phyloP scores from a whole-genome alignment of 2,329 filamentous ascomycete genomes.

The Colletotrichum salicis region DNA sequence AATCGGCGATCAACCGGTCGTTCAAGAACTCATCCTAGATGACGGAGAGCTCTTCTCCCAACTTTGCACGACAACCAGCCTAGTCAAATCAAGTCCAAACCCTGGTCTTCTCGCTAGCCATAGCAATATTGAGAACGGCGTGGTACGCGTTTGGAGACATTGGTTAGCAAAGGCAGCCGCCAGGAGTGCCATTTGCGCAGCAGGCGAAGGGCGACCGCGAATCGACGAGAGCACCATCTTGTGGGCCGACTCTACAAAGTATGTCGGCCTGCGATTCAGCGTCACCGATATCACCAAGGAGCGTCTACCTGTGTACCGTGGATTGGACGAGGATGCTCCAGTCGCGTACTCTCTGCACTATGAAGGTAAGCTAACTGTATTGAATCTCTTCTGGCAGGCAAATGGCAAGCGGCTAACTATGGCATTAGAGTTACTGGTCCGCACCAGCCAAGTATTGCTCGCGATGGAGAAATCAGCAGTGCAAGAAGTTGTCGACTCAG shows the following conservation, averaged over 20 bases:
- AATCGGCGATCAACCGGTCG: slow-evolving; percentile 57
- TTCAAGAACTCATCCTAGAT: slow-evolving; percentile 73
- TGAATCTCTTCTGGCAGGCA: not conserved
- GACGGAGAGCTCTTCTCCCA: slow-evolving; percentile 79
- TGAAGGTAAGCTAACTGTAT: slow-evolving; percentile 66
- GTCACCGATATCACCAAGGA: slow-evolving; percentile 55
- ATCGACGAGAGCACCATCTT: slow-evolving; percentile 56
- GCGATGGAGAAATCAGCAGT: slow-evolving; percentile 72
- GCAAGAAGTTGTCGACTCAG: slow-evolving; percentile 68
- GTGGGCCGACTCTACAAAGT: slow-evolving; percentile 73
- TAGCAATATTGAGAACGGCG: slow-evolving; percentile 73
- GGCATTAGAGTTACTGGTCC: slow-evolving; percentile 73
- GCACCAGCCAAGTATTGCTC: slow-evolving; percentile 70
- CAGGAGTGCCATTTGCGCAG: slow-evolving; percentile 50
- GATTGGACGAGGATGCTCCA: slow-evolving; percentile 70
- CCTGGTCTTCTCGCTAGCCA: slow-evolving; percentile 72
- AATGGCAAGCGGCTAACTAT: slow-evolving; percentile 29
- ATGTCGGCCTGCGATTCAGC: slow-evolving; percentile 75
- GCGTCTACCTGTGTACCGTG: slow-evolving; percentile 64
- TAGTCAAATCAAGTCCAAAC: slow-evolving; percentile 73
- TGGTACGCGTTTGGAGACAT: slow-evolving; percentile 76
- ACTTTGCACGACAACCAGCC: slow-evolving; percentile 73
- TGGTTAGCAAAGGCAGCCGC: slow-evolving; percentile 71
- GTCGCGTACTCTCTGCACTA: slow-evolving; percentile 78
- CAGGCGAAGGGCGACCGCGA: slow-evolving; percentile 20